Evolutionary conservation across 1,284 basidiomycete genomes (phyloP), one percentile per base, ranked within the genome.

Genomic region (Sporisorium scitamineum): DNA sequence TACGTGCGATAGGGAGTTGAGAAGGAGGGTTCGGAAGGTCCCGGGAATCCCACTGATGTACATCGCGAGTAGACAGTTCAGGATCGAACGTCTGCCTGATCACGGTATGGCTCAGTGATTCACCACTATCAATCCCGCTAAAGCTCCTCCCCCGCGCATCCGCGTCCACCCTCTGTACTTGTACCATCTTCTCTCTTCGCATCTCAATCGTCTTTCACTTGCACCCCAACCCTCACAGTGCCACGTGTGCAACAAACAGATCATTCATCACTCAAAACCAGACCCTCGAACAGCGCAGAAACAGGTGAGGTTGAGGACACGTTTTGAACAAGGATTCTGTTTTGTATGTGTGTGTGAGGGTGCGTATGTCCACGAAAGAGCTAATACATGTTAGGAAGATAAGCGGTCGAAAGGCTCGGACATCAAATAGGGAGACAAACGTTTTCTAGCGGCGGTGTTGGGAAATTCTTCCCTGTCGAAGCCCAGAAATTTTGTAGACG

Each of bases 1-100:
- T 18, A 99, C 97, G 34, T 99, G 97, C 85, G 97, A 99, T 89
- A 89, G 95, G 67, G 96, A 98, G 82, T 89, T 99, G 42, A 90
- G 97, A 42, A 88, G 95, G 54, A 89, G 97, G 59, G 92, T 99
- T 85, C 90, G 97, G 39, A 95, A 97, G 86, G 88, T 85, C 2
- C 81, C 81, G 31, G 84, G 84, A 29, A 84, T 85, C 9, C 84
- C 84, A 1, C 60, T 85, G 16, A 85, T 85, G 83, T 84, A 85
- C 64, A 84, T 84, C 53, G 79, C 79, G 5, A 77, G 76, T 31
- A 66, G 73, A 42, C 81, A 78, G 56, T 85, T 80, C 55, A 60
- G 79, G 26, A 82, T 85, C 51, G 84, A 85, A 50, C 62, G 84
- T 5, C 65, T 85, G 8, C 84, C 84, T 0, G 84, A 85, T 73